These are phyloP conservation scores for Globisporangium recalcitrans DNA, from an alignment of 352 stramenopile genomes.

Conservation along the genomic window DNA sequence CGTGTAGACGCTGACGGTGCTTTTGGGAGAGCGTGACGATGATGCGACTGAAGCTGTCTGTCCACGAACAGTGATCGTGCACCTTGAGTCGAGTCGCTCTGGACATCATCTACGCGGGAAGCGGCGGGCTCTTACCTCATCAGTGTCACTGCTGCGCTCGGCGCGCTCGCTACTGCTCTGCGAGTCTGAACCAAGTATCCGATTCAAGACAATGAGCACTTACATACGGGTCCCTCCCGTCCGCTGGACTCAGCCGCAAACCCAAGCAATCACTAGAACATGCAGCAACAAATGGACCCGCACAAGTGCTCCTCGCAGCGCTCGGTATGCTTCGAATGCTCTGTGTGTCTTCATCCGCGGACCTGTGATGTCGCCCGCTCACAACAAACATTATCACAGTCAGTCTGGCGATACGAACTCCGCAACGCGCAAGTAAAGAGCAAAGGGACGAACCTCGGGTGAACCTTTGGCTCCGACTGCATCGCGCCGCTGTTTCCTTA, in stretches of 20 bases:
- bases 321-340: not conserved
- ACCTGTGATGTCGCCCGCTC: not conserved
- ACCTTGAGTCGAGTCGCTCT: not conserved
- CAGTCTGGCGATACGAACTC: not conserved
- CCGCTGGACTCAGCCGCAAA: too few relatives aligned
- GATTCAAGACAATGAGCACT: not conserved
- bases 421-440: not conserved
- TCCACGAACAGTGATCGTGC: not conserved
- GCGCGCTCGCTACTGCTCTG: slow-evolving; percentile 1
- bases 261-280: slow-evolving; percentile 1
- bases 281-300: not conserved
- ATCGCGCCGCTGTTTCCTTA: not conserved
- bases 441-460: not conserved
- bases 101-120: not conserved
- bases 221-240: not conserved
- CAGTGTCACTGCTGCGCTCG: not conserved
- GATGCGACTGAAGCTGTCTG: slow-evolving; percentile 23
- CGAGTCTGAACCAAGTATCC: not conserved
- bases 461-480: slow-evolving; percentile 1
- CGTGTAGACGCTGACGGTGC: slow-evolving; percentile 8
- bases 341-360: not conserved
- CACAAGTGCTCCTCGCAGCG: not conserved
- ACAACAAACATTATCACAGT: not conserved
- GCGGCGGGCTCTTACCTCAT: too few relatives aligned
- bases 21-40: slow-evolving; percentile 9